Conservation (phyloP, 805 yeast genomes). For the Ascoidea tarda region DNA sequence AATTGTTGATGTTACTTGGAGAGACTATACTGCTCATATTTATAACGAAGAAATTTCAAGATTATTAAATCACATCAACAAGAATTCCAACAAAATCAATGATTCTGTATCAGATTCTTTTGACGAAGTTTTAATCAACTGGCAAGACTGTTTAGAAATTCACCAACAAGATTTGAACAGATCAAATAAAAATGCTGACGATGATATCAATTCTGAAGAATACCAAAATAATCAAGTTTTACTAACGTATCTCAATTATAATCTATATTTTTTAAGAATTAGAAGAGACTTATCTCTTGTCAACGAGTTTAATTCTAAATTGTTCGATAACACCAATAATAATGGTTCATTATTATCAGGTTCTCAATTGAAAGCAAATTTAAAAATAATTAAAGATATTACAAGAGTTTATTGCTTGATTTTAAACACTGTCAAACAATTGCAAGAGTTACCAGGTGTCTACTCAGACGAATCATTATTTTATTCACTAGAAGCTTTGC, state of each 20-base stretch:
- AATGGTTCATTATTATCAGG: constrained; percentile 6
- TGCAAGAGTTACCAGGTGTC: constrained; percentile 84
- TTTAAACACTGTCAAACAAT: constrained; percentile 35
- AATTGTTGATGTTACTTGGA: constrained; percentile 37
- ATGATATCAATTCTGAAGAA: constrained; percentile 34
- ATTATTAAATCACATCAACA: constrained; percentile 29
- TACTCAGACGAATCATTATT: constrained; percentile 64
- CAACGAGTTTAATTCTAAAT: constrained; percentile 11
- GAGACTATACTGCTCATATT: constrained; percentile 48
- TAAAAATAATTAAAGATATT: constrained; percentile 20
- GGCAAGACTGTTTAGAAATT: constrained; percentile 56
- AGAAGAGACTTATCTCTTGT: constrained; percentile 54
- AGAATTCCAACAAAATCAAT: constrained; percentile 15
- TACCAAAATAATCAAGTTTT: constrained; percentile 64
- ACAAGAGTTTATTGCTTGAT: constrained; percentile 37
- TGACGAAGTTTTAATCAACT: constrained; percentile 42
- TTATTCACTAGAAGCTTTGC: constrained; percentile 36
- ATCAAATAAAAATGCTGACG: constrained; percentile 23
- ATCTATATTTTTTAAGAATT: constrained; percentile 47
- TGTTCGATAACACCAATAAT: constrained; percentile 12
- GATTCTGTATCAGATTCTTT: constrained; percentile 29
- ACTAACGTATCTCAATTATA: constrained; percentile 62
- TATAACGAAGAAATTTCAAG: constrained; percentile 62
- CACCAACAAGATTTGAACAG: constrained; percentile 44
- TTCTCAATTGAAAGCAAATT: constrained; percentile 3